These are phyloP conservation scores for Gracilaria caudata DNA, from an alignment of 23 red algal genomes.

Conservation along the genomic window DNA sequence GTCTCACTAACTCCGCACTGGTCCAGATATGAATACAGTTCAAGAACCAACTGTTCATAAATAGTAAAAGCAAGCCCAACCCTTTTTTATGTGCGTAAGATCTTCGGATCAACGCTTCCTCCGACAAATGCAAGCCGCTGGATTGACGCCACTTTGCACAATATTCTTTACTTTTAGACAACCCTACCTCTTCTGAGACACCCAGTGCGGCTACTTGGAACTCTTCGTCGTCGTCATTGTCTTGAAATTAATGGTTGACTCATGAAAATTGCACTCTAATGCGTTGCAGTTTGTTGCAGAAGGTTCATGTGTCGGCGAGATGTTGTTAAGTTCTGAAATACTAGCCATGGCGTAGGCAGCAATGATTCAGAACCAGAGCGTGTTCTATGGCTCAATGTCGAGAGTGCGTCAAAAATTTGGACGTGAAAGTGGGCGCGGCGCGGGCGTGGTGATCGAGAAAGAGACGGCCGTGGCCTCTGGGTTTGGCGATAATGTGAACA, in stretches of 20 bases:
- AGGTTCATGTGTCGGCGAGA: background rate
- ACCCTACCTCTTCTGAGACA: background rate
- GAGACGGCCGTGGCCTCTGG: too few species aligned
- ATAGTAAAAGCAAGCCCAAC: background rate
- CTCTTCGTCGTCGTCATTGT: background rate
- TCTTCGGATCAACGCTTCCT: background rate
- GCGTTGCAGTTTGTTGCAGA: too few species aligned
- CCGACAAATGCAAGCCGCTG: background rate
- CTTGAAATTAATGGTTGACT: background rate
- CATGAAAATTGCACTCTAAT: conserved; percentile 8
- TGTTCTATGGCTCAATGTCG: too few species aligned
- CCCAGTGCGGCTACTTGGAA: background rate
- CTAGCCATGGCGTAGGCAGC: too few species aligned
- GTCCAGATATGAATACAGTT: background rate
- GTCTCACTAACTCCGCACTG: background rate
- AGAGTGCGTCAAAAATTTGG: too few species aligned
- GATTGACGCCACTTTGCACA: background rate
- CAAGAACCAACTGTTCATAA: background rate
- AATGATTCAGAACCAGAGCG: too few species aligned
- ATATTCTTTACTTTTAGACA: background rate
- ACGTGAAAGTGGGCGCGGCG: too few species aligned
- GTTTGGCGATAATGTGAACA: background rate
- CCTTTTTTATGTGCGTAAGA: background rate
- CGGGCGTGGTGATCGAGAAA: too few species aligned
- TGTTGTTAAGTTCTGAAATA: background rate